Evolutionary conservation across 2,329 filamentous ascomycete genomes (phyloP).

Genomic region (Reticulascus tulasneorum): DNA sequence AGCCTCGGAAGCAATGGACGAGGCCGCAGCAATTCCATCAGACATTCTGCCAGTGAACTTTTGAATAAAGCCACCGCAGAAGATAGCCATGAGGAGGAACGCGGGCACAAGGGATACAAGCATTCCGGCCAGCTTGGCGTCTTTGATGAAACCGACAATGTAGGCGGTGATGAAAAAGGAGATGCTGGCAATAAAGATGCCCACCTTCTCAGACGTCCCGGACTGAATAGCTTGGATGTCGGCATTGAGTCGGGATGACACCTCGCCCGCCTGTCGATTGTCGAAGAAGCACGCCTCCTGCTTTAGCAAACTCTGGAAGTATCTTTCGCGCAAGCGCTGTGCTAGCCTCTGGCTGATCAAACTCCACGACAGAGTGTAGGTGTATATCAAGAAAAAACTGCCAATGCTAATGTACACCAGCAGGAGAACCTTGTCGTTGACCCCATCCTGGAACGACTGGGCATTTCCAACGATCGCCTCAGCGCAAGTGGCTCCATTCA

Average conservation of each 20-base stretch:
- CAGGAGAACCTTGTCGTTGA: conserved; percentile 48
- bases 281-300: conserved; percentile 59
- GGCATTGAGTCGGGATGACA: conserved; percentile 51
- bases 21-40: conserved; percentile 43
- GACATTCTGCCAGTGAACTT: conserved; percentile 41
- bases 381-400: conserved; percentile 54
- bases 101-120: conserved; percentile 53
- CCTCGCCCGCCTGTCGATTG: conserved; percentile 50
- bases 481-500: conserved; percentile 46
- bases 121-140: conserved; percentile 53
- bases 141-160: conserved; percentile 57
- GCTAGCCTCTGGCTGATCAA: conserved; percentile 53
- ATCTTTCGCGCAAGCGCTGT: conserved; percentile 51
- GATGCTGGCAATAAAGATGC: conserved; percentile 50
- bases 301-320: conserved; percentile 49
- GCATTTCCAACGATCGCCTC: conserved; percentile 4
- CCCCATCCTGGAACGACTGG: conserved; percentile 23
- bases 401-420: conserved; percentile 58
- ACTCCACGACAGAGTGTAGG: conserved; percentile 56
- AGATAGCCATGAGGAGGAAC: conserved; percentile 49
- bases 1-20: conserved; percentile 52
- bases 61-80: conserved; percentile 46
- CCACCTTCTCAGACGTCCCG: conserved; percentile 62
- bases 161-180: conserved; percentile 61
- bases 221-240: conserved; percentile 58